phyloP scores from a whole-genome alignment of 2,329 filamentous ascomycete species.

The Paramyrothecium roridum region DNA sequence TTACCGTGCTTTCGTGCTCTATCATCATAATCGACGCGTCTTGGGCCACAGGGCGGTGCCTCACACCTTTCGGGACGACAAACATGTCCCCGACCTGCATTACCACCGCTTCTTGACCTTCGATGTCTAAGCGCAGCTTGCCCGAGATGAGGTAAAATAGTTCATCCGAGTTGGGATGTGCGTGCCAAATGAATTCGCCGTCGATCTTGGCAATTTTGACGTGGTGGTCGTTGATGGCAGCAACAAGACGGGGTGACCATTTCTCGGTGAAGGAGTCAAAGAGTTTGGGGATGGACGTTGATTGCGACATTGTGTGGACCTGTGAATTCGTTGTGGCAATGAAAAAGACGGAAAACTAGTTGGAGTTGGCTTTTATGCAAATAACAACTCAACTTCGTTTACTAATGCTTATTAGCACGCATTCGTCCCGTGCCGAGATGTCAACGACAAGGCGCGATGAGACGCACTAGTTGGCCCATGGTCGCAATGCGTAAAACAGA shows the following conservation, averaged over 20 bases:
- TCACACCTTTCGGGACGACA: constrained; percentile 30
- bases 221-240: constrained; percentile 31
- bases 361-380: too few relatives aligned
- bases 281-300: constrained; percentile 18
- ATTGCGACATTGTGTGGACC: constrained; percentile 10
- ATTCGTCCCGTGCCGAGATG: too few relatives aligned
- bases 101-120: constrained; percentile 19
- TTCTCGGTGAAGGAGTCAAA: constrained; percentile 22
- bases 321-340: too few relatives aligned
- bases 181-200: constrained; percentile 36
- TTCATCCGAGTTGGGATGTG: constrained; percentile 36
- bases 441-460: too few relatives aligned
- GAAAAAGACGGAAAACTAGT: too few relatives aligned
- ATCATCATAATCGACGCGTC: constrained; percentile 33
- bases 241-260: constrained; percentile 28
- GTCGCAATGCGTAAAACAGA: too few relatives aligned
- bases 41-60: constrained; percentile 32
- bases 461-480: too few relatives aligned
- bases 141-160: constrained; percentile 35
- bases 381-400: too few relatives aligned
- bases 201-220: constrained; percentile 37
- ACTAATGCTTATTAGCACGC: too few relatives aligned
- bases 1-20: constrained; percentile 27
- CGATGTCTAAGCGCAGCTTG: constrained; percentile 28
- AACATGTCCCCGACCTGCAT: constrained; percentile 29